These are phyloP conservation scores for Artemisia tridentata DNA, from an alignment of 129 eudicot species.

Conservation along the genomic window DNA sequence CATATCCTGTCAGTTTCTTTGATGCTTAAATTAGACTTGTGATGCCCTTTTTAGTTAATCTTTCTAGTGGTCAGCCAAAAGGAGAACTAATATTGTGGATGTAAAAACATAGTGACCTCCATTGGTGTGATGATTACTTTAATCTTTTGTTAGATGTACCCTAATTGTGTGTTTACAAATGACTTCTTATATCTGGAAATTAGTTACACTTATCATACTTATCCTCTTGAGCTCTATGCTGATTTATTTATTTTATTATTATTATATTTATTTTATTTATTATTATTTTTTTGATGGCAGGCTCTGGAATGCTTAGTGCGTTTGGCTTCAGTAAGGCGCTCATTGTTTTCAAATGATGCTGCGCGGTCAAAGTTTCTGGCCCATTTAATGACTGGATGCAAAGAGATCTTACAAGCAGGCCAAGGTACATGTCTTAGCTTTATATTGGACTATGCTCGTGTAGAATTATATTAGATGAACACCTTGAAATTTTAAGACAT, in stretches of 20 bases:
- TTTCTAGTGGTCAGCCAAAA: neutral
- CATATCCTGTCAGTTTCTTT: neutral
- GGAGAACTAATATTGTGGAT: neutral
- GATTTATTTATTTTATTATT: constrained; percentile 3
- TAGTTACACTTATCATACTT: neutral
- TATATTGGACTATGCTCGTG: too few relatives aligned
- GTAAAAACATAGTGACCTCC: neutral
- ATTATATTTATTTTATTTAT: constrained; percentile 3
- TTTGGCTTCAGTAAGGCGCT: constrained; percentile 91
- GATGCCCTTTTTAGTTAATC: neutral
- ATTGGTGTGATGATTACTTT: constrained; percentile 3
- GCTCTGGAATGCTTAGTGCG: constrained; percentile 96
- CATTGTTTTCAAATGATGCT: constrained; percentile 81
- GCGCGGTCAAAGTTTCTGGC: constrained; percentile 85
- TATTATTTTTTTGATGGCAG: constrained; percentile 28
- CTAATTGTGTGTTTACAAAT: neutral
- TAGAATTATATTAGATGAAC: neutral
- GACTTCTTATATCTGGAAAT: constrained; percentile 3
- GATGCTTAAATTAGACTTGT: constrained; percentile 1
- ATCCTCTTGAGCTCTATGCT: constrained; percentile 8
- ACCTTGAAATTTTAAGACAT: constrained; percentile 3
- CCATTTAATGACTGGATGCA: constrained; percentile 91
- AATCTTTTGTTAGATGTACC: constrained; percentile 9
- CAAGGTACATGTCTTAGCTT: constrained; percentile 50
- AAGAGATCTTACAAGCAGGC: constrained; percentile 89